Evolutionary conservation across 2,329 filamentous ascomycete genomes (phyloP), one percentile per base, ranked within the genome.

Genomic region (Proliferodiscus dingleyae): DNA sequence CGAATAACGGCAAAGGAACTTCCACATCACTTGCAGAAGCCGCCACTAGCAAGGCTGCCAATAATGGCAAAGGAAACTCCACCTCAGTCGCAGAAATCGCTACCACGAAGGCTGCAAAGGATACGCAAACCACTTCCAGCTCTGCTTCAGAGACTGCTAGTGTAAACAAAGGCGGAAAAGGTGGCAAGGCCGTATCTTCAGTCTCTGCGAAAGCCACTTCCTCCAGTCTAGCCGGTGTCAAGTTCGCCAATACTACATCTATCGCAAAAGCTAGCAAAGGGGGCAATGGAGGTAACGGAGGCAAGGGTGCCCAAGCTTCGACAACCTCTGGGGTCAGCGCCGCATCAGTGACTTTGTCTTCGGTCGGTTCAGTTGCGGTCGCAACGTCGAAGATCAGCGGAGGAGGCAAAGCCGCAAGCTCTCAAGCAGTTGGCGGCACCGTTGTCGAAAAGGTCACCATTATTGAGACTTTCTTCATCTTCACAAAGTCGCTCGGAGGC

Each of bases 381-480:
- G 33, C 43, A 28, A 38, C n/a, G n/a, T n/a, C 36, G 26, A 52
- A 52, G 29, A 28, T 37, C 15, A 24, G 7, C 2, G 47, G 43
- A 8, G 40, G 36, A 9, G 32, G 30, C 5, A 41, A 43, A 21
- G 15, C 36, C 28, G 33, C 19, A 13, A 37, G 5, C 16, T 37
- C 33, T 16, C 33, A 37, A 37, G 18, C 22, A 26, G 24, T 11
- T 29, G 29, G 36, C 42, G 28, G 39, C 4, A 37, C 38, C 15
- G 42, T 51, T 16, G 44, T 51, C 15, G 37, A 55, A 28, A 48
- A 53, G 28, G 43, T 56, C n/a, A 50, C 52, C 15, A 47, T 56
- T 29, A 48, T 58, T 34, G 47, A 56, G 23, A 53, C 56, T 7
- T 59, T 59, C 47, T 59, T 59, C 49, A 46, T 52, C 22, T 59